These are phyloP conservation scores for Ulmus americana DNA, from an alignment of 331 rosid genomes.

Conservation along the genomic window DNA sequence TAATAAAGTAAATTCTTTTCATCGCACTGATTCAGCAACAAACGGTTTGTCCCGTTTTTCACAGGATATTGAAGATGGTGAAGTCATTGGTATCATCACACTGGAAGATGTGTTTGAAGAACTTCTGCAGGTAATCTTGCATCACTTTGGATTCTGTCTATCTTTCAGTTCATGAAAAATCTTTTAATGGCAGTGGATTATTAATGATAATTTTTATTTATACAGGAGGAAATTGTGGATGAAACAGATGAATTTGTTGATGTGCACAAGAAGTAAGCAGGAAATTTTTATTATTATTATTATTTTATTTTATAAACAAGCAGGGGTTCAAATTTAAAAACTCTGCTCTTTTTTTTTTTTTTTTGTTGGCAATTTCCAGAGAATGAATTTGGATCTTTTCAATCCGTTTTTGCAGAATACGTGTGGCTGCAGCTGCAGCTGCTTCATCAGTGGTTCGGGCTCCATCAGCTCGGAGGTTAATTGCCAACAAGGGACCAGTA, in stretches of 20 bases:
- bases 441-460: conserved; percentile 84
- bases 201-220: conserved; percentile 11
- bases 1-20: conserved; percentile 28
- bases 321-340: neutral
- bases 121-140: conserved; percentile 72
- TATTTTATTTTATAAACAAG: neutral
- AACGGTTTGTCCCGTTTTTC: conserved; percentile 33
- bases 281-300: neutral
- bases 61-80: conserved; percentile 80
- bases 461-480: conserved; percentile 67
- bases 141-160: conserved; percentile 6
- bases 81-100: conserved; percentile 91
- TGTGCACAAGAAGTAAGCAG: conserved; percentile 68
- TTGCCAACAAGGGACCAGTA: conserved; percentile 48
- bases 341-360: neutral
- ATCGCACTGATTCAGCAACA: conserved; percentile 30
- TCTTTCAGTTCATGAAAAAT: conserved; percentile 12
- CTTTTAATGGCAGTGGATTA: neutral
- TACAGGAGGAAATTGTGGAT: conserved; percentile 90
- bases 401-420: conserved; percentile 56
- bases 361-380: neutral
- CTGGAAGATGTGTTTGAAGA: conserved; percentile 98
- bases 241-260: conserved; percentile 87
- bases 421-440: conserved; percentile 86
- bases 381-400: neutral